A percentile compares a stretch with the other conserved stretches of the same genome.
These are phyloP conservation scores for Trichosporon sp. DNA, from an alignment of 1,284 basidiomycete genomes.

Conservation along the genomic window DNA sequence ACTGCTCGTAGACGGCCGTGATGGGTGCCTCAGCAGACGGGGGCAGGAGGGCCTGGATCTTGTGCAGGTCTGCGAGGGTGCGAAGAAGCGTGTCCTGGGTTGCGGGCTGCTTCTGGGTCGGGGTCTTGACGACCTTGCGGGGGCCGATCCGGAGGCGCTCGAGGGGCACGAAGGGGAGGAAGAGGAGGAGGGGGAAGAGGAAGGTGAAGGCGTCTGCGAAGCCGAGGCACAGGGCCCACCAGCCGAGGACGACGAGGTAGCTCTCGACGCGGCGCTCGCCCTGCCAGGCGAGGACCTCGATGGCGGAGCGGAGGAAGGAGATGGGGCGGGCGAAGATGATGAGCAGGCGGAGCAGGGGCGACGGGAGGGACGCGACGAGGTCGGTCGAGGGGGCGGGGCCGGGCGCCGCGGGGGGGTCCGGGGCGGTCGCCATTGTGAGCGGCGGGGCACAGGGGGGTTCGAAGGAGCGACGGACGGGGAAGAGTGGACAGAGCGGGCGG, in stretches of 20 bases:
- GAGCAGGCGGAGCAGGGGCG: constrained; percentile 47
- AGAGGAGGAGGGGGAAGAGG: constrained; percentile 45
- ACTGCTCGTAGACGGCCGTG: constrained; percentile 30
- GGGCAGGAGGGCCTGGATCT: constrained; percentile 44
- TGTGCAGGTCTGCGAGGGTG: constrained; percentile 47
- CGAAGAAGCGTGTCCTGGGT: constrained; percentile 61
- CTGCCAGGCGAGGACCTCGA: constrained; percentile 64
- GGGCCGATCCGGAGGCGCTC: constrained; percentile 49
- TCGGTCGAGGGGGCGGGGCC: constrained; percentile 23
- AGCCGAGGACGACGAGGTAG: constrained; percentile 62
- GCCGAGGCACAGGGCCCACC: constrained; percentile 74
- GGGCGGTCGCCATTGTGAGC: constrained; percentile 7
- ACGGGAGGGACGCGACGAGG: constrained; percentile 43
- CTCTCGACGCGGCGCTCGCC: constrained; percentile 60
- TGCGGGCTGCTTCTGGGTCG: constrained; percentile 46
- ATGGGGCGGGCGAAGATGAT: constrained; percentile 56
- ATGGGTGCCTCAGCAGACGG: constrained; percentile 32
- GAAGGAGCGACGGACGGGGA: not conserved
- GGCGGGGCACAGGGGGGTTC: not conserved
- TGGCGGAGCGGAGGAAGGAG: constrained; percentile 51
- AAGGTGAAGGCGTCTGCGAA: constrained; percentile 56
- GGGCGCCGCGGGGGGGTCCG: not conserved
- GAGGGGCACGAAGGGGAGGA: constrained; percentile 34
- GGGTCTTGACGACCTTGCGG: constrained; percentile 7
- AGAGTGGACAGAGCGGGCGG: not conserved